A percentile compares a stretch with the other conserved stretches of the same genome.
Conservation (phyloP, 2,329 filamentous ascomycete species). For the Domatiomyces globalis region DNA sequence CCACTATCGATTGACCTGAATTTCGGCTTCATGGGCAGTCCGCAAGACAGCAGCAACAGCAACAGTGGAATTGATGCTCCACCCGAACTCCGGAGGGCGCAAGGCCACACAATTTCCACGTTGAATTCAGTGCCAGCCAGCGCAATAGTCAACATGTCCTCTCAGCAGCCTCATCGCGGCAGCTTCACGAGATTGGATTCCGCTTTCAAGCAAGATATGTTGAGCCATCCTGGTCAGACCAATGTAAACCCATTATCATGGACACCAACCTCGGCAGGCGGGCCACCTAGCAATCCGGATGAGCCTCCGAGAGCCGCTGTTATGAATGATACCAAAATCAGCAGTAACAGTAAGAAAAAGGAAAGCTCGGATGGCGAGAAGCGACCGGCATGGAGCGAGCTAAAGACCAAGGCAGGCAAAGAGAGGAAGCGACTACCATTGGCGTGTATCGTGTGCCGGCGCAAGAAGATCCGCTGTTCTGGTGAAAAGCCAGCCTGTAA, state of each 20-base stretch:
- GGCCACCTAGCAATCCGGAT: constrained; percentile 11
- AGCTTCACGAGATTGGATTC: constrained; percentile 16
- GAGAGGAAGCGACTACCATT: constrained; percentile 84
- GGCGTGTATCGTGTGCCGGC: constrained; percentile 85
- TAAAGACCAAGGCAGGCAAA: constrained; percentile 87
- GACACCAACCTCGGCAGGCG: constrained; percentile 11
- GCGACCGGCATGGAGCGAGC: constrained; percentile 60
- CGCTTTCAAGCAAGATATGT: constrained; percentile 12
- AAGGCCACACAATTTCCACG: constrained; percentile 9
- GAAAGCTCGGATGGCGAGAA: constrained; percentile 42
- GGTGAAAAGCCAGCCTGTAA: constrained; percentile 97
- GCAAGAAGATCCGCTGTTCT: constrained; percentile 96
- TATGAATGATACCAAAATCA: neutral
- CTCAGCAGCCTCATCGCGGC: constrained; percentile 11
- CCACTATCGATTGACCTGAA: constrained; percentile 12
- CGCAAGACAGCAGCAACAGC: constrained; percentile 14
- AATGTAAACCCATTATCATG: constrained; percentile 5
- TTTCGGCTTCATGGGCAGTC: constrained; percentile 14
- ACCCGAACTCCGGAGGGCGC: constrained; percentile 11
- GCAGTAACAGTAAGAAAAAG: constrained; percentile 5
- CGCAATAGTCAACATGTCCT: neutral
- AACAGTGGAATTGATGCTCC: constrained; percentile 15
- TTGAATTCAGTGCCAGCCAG: constrained; percentile 6
- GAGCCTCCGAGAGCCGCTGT: constrained; percentile 4
- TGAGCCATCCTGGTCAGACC: constrained; percentile 1